Base-by-base conservation (phyloP, 164 flowering plant genomes). In the Malania oleifera region DNA sequence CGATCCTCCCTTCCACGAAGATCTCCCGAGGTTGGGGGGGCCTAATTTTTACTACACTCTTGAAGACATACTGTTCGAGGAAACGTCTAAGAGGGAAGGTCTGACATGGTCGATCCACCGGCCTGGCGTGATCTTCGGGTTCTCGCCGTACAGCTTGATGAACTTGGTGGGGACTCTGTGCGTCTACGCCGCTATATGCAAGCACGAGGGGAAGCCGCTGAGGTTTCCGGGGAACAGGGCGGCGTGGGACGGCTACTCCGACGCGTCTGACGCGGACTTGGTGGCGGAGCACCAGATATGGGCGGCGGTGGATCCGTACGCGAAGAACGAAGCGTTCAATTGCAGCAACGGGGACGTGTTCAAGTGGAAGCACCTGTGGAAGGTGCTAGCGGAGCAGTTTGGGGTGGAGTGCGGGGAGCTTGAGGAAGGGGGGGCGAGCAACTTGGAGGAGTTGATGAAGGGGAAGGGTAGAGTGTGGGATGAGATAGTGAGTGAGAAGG, bases 221-320 rank as follows among this genome's bases (percentile, higher is more conserved):
- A 61, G 49, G 55, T 89, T 89, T 52, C 91, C 87, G 0, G 96
- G 96, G 15, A 65, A 55, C 10, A 67, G 67, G 46, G 75, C 26
- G 12, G 76, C 72, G 0, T 89, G 95, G 91, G 82, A 86, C 5
- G 65, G 82, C 5, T 89, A 68, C 63, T 65, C 71, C 0, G 62
- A 57, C 28, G 82, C 75, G 17, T 80, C 91, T 1, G 96, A 89
- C 51, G 96, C 91, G 0, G 93, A 86, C 56, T 66, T 89, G 70
- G 70, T 84, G 7, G 96, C 96, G 0, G 96, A 89, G 78, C 96
- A 89, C 26, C 87, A 86, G 28, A 86, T 89, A 1, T 89, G 96
- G 96, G 87, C 91, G 3, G 72, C 90, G 6, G 96, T 86, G 34
- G 91, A 86, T 51, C 86, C 84, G 3, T 61, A 77, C 46, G 91